Percentiles rank a stretch among this genome's conserved stretches.
These are phyloP conservation scores for Talaromyces nanjingensis DNA, from an alignment of 495 filamentous ascomycete genomes.

Conservation along the genomic window DNA sequence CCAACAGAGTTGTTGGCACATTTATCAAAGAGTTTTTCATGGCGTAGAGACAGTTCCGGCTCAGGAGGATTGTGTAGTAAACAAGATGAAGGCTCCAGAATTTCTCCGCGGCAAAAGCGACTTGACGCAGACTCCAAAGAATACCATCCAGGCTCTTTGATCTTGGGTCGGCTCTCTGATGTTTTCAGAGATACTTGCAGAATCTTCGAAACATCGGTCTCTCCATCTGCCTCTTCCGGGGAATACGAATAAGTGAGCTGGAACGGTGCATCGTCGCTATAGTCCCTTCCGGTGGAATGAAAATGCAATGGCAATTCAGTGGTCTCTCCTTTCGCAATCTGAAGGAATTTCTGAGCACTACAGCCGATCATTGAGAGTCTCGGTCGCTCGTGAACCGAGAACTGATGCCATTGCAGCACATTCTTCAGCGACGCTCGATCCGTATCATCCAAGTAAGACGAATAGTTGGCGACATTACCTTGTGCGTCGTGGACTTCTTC, in stretches of 20 bases:
- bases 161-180: conserved; percentile 34
- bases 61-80: conserved; percentile 84
- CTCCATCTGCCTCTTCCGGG: conserved; percentile 58
- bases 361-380: conserved; percentile 62
- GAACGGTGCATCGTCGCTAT: conserved; percentile 36
- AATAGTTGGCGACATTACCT: conserved; percentile 81
- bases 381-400: conserved; percentile 84
- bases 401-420: conserved; percentile 66
- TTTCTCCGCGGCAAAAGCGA: conserved; percentile 75
- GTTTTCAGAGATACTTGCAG: conserved; percentile 27
- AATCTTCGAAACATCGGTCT: conserved; percentile 44
- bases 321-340: conserved; percentile 66
- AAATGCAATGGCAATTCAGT: conserved; percentile 68
- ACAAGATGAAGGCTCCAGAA: conserved; percentile 87
- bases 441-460: conserved; percentile 45
- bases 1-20: conserved; percentile 92
- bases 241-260: conserved; percentile 49
- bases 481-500: conserved; percentile 87
- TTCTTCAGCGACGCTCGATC: conserved; percentile 51
- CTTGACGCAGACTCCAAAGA: conserved; percentile 70
- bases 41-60: conserved; percentile 63
- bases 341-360: conserved; percentile 70
- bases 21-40: conserved; percentile 82
- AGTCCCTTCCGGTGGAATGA: conserved; percentile 48
- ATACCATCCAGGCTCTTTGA: conserved; percentile 79